Evolutionary conservation across 2,329 filamentous ascomycete genomes (phyloP), one percentile per base, ranked within the genome.

Genomic region (Botryotinia convoluta): DNA sequence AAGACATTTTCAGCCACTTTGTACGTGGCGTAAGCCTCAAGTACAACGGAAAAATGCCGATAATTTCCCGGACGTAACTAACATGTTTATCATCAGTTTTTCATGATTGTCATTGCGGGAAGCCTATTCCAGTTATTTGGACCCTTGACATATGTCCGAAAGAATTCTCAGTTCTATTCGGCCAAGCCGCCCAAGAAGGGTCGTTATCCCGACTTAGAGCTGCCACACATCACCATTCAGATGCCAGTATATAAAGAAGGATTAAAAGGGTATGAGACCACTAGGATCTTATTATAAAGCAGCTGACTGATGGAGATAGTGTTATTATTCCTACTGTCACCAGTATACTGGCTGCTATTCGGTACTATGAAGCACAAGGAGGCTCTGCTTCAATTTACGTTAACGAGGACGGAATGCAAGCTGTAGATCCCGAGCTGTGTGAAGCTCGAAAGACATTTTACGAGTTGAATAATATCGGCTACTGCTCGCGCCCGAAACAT

Each of bases 331-430:
- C 88, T 0, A 89, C 87, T 0, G 84, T 89, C 65, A 83, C 84
- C n/a, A 88, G 86, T n/a, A 81, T 89, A 61, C 87, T 87, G 77
- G 84, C 84, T 29, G 87, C 87, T 29, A 89, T 89, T 74, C 86
- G 85, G 54, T 86, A 87, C 32, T 90, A 89, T 75, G 87, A 89
- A 77, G 81, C 86, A 77, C 85, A 87, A 77, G 90, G 90, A 32
- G 90, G 90, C 18, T 87, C 89, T 1, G 90, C 90, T 45, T 90
- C 87, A 77, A 90, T 92, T 75, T 90, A 91, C 77, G 82, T 92
- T 79, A 92, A 92, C 76, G 90, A 92, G 73, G 90, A 92, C 75
- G 90, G 90, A 74, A 88, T 91, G 86, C 89, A 91, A 79, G 81
- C 89, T 48, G 83, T 78, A 7, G 65, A 61, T 22, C 64, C 68